Evolutionary conservation across 345 rosid species (phyloP).

Genomic region (Combretum micranthum): DNA sequence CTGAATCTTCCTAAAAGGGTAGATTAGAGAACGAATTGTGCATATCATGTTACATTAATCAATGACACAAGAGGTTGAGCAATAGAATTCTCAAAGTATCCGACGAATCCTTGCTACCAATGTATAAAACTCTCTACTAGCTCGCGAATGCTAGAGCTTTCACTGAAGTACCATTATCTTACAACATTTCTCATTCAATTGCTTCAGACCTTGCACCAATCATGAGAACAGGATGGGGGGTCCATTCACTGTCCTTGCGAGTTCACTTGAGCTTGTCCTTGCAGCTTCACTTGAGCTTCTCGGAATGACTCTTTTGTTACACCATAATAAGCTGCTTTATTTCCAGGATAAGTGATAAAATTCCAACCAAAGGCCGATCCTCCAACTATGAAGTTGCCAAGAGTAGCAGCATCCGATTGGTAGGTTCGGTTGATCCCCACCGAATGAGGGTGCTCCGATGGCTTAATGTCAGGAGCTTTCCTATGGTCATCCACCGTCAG

Average conservation of each 20-base stretch:
- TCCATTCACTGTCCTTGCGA: conserved; percentile 6
- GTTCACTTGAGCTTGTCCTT: conserved; percentile 35
- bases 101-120: too few relatives aligned
- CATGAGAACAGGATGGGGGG: neutral
- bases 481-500: conserved; percentile 18
- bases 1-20: too few relatives aligned
- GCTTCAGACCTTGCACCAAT: neutral
- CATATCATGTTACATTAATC: too few relatives aligned
- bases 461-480: conserved; percentile 15
- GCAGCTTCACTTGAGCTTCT: conserved; percentile 33
- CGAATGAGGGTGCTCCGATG: conserved; percentile 10
- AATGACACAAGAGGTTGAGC: too few relatives aligned
- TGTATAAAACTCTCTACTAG: too few relatives aligned
- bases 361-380: conserved; percentile 97
- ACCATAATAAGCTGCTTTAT: conserved; percentile 55
- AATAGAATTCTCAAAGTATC: too few relatives aligned
- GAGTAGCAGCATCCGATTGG: conserved; percentile 30
- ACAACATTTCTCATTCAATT: too few relatives aligned
- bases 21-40: too few relatives aligned
- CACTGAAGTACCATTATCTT: too few relatives aligned
- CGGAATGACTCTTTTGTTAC: conserved; percentile 68
- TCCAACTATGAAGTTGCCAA: conserved; percentile 38
- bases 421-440: conserved; percentile 13
- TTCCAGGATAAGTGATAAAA: conserved; percentile 46
- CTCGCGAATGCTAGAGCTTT: too few relatives aligned